Evolutionary conservation across 495 filamentous ascomycete species (phyloP).

Genomic region (Xylaria longipes): DNA sequence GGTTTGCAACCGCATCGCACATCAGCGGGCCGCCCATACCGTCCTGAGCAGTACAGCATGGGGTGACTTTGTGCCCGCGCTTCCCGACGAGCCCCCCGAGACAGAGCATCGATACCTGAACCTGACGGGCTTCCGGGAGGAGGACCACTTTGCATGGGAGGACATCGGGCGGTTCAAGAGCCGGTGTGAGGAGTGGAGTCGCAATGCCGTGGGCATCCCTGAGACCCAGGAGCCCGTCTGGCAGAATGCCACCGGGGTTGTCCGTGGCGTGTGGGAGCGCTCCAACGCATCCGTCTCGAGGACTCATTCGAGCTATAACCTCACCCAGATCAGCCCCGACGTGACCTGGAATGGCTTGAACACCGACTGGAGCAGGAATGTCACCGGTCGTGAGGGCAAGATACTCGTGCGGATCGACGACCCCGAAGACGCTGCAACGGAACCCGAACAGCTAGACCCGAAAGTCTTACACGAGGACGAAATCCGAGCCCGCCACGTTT

Average conservation of each 20-base stretch:
- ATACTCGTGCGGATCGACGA: constrained; percentile 59
- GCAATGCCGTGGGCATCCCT: constrained; percentile 45
- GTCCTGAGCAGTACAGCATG: constrained; percentile 75
- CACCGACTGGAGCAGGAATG: constrained; percentile 68
- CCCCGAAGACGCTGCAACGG: constrained; percentile 45
- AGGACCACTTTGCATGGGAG: constrained; percentile 78
- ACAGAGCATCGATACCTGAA: constrained; percentile 68
- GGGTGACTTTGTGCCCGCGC: constrained; percentile 70
- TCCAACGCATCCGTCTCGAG: constrained; percentile 46
- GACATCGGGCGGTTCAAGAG: constrained; percentile 58
- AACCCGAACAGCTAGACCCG: constrained; percentile 36
- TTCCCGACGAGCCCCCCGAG: constrained; percentile 35
- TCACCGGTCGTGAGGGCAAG: constrained; percentile 66
- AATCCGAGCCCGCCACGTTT: constrained; percentile 62
- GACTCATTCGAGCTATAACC: constrained; percentile 51
- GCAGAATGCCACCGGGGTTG: constrained; percentile 79
- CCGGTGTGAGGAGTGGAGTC: constrained; percentile 51
- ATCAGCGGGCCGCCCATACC: constrained; percentile 64
- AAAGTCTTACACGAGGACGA: constrained; percentile 32
- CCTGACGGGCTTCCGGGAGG: constrained; percentile 73
- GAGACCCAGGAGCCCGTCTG: constrained; percentile 63
- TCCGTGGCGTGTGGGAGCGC: constrained; percentile 78
- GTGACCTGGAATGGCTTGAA: constrained; percentile 46
- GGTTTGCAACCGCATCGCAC: constrained; percentile 46
- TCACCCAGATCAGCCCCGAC: constrained; percentile 53